Conservation (phyloP, 176 grass and related monocot species). For the Rhynchospora pubera region DNA sequence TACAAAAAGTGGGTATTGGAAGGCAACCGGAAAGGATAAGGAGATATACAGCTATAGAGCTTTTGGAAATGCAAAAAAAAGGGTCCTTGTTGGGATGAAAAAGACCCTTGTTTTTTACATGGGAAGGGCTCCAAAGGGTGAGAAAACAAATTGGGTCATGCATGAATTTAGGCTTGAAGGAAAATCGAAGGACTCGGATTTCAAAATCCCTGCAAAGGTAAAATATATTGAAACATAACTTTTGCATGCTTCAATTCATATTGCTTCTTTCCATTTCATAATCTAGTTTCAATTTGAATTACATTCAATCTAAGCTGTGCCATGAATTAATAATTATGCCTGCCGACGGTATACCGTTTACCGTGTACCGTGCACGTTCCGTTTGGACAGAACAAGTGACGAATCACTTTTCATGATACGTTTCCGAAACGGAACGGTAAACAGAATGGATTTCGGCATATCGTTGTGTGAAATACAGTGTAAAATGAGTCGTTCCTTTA, state of each 20-base stretch:
- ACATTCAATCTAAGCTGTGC: no score
- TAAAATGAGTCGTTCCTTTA: no score
- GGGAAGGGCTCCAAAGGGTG: constrained; percentile 61
- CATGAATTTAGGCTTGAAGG: constrained; percentile 69
- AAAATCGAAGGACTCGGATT: constrained; percentile 2
- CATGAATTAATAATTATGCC: neutral
- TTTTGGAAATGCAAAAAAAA: neutral
- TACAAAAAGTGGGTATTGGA: constrained; percentile 71
- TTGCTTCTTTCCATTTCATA: neutral
- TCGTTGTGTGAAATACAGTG: no score
- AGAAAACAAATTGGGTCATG: constrained; percentile 78
- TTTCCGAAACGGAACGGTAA: no score
- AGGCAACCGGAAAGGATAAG: constrained; percentile 79
- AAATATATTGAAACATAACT: neutral
- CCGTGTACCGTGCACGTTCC: no score
- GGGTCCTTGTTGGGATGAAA: constrained; percentile 53
- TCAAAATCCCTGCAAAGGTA: constrained; percentile 20
- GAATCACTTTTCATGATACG: no score
- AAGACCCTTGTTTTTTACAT: constrained; percentile 84
- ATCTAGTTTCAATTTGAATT: neutral
- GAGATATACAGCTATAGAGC: constrained; percentile 34
- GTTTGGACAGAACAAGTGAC: no score
- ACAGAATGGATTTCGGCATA: no score
- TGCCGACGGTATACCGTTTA: no score
- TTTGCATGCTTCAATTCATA: neutral